Evolutionary conservation across 345 rosid species (phyloP).

Genomic region (Salix caprea): DNA sequence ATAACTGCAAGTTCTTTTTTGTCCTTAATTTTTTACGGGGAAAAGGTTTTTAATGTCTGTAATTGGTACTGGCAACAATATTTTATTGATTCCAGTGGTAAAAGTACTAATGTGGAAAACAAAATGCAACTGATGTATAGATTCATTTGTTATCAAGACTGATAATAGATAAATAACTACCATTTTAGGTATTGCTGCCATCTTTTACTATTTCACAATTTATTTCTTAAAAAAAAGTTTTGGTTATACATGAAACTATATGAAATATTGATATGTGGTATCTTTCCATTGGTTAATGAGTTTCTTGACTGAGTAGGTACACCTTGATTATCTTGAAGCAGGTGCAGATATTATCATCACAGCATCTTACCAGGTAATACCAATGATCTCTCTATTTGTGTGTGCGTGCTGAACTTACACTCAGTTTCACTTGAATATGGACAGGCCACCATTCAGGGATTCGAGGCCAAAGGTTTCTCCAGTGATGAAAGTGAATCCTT

Average conservation of each 20-base stretch:
- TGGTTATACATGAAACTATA: background rate
- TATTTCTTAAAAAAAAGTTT: background rate
- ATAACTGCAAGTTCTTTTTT: background rate
- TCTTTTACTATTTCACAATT: background rate
- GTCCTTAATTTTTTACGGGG: background rate
- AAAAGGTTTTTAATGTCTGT: background rate
- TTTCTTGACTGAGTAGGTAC: slow-evolving; percentile 46
- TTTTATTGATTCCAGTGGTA: background rate
- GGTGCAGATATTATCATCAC: slow-evolving; percentile 77
- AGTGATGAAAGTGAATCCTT: slow-evolving; percentile 48
- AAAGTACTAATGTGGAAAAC: background rate
- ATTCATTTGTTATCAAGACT: background rate
- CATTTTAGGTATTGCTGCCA: background rate
- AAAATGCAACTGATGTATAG: background rate
- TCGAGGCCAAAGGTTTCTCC: slow-evolving; percentile 65
- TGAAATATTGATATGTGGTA: background rate
- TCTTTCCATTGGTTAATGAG: slow-evolving; percentile 8
- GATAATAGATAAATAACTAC: background rate
- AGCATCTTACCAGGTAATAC: slow-evolving; percentile 65
- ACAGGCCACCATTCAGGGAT: slow-evolving; percentile 83
- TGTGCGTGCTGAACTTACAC: slow-evolving; percentile 6
- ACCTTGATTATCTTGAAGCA: slow-evolving; percentile 80
- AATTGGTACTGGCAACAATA: background rate
- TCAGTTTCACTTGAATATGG: slow-evolving; percentile 5
- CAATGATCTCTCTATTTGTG: background rate